Evolutionary conservation across 441 rosid species (phyloP).

Genomic region (Dalechampia spathulata): DNA sequence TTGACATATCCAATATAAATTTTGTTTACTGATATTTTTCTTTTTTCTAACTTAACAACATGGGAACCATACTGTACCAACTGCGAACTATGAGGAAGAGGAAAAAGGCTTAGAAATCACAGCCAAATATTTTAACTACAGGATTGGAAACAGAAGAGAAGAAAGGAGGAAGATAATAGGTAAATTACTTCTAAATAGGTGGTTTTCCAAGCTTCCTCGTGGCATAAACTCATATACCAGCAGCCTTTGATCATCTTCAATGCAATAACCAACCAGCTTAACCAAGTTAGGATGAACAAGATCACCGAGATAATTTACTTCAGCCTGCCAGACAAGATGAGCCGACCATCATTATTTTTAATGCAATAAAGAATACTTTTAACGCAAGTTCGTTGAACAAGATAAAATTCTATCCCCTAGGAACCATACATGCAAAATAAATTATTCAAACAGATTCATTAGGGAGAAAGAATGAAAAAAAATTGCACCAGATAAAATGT

Average conservation of each 20-base stretch:
- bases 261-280: conserved; percentile 89
- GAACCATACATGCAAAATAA: too few relatives aligned
- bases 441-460: background rate
- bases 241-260: conserved; percentile 95
- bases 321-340: conserved; percentile 58
- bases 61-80: background rate
- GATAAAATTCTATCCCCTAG: too few relatives aligned
- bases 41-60: background rate
- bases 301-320: conserved; percentile 86
- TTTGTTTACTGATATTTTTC: background rate
- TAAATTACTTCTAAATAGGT: conserved; percentile 73
- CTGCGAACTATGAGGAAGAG: background rate
- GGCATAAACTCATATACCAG: conserved; percentile 96
- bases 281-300: conserved; percentile 90
- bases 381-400: too few relatives aligned
- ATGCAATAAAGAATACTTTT: background rate
- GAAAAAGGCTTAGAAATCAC: too few relatives aligned
- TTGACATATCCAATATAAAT: background rate
- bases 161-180: background rate
- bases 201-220: conserved; percentile 95
- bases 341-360: conserved; percentile 14
- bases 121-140: too few relatives aligned
- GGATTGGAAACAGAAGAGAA: conserved; percentile 3
- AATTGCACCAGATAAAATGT: background rate
- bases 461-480: conserved; percentile 9